Base-by-base conservation (phyloP, 2,329 filamentous ascomycete species). In the Didymella sp. region DNA sequence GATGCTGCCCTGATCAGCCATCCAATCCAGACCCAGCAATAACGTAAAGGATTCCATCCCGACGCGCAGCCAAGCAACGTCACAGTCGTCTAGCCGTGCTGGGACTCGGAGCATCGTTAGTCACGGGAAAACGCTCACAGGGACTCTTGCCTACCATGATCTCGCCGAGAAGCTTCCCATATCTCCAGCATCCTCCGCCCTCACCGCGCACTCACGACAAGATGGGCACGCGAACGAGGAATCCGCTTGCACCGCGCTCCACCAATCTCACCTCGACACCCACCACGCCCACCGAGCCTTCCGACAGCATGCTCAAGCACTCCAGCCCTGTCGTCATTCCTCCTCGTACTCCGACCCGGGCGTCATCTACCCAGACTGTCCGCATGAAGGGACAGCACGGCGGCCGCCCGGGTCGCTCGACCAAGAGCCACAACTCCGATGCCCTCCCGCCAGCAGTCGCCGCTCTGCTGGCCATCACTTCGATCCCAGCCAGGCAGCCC, bases 391-490 rank as follows among this genome's bases (percentile, higher is more conserved):
- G 71, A 21, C 68, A 76, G 51, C 61, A 74, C 56, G 66, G 71
- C 33, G 65, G 63, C 52, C 62, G 70, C 25, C 63, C 68, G 4
- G 35, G 62, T 58, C 74, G 67, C 38, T 64, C 60, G 31, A 54
- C 60, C 35, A 70, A 58, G 48, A 71, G 60, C 60, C 79, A 81
- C 69, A 74, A 75, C 62, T 75, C 72, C 57, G 79, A 75, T 64
- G 78, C 79, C 9, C 68, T 86, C 5, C 82, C 83, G 15, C 78
- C 81, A n/a, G 80, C 84, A 21, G 80, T 87, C 47, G 84, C 83
- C 24, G 84, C 83, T 9, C 74, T 88, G 52, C 74, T 88, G 30
- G 82, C 85, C 52, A 80, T 85, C 42, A 88, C 85, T 2, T 76
- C 83, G 2, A 87, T 88, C 45, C 85, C 49, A n/a, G 31, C 85